Evolutionary conservation across 345 rosid species (phyloP).

Genomic region (Eucalyptus regnans): DNA sequence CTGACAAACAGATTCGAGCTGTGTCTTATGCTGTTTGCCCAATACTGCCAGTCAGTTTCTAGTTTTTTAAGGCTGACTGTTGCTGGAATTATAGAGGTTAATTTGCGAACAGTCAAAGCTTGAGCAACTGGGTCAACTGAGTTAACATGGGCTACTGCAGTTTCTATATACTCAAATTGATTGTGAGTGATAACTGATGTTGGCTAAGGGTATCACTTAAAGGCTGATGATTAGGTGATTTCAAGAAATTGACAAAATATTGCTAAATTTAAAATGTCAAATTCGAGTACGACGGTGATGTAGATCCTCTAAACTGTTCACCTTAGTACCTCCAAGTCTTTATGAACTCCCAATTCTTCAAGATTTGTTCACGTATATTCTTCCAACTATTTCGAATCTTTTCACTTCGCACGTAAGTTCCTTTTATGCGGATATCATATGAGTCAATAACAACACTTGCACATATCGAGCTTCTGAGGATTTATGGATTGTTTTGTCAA

Average conservation of each 20-base stretch:
- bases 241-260: neutral
- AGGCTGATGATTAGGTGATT: neutral
- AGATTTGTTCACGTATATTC: neutral
- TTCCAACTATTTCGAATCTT: neutral
- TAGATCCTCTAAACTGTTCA: neutral
- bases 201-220: neutral
- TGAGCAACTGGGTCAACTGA: neutral
- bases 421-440: neutral
- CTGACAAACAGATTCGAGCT: neutral
- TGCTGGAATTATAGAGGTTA: neutral
- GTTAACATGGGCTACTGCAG: neutral
- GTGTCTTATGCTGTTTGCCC: neutral
- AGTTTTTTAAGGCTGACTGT: neutral
- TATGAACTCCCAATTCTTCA: no score
- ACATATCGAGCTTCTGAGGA: neutral
- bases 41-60: neutral
- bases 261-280: neutral
- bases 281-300: neutral
- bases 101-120: neutral
- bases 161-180: neutral
- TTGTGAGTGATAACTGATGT: neutral
- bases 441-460: neutral
- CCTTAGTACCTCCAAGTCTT: neutral
- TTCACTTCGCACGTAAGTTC: neutral
- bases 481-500: neutral